phyloP scores from a whole-genome alignment of 306 rosid genomes.

The Astragalus membranaceus region DNA sequence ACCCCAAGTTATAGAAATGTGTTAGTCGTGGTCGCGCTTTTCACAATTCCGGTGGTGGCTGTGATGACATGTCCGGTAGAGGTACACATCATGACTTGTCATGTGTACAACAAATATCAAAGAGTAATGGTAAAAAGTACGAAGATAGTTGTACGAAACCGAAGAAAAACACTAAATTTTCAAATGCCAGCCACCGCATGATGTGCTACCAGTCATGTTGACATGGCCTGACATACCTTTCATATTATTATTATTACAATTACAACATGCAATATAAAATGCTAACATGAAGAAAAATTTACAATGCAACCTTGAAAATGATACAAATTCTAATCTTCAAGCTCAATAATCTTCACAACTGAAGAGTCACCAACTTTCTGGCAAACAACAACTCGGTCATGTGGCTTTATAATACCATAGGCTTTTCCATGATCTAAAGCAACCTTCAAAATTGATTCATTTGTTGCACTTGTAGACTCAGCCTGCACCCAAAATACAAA shows the following conservation, averaged over 20 bases:
- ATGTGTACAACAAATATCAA: too few relatives aligned
- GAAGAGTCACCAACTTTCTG: constrained; percentile 90
- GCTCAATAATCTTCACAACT: constrained; percentile 88
- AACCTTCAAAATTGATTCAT: constrained; percentile 81
- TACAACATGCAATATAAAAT: background rate
- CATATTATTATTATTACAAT: background rate
- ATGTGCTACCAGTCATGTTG: too few relatives aligned
- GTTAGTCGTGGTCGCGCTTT: too few relatives aligned
- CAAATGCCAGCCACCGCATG: too few relatives aligned
- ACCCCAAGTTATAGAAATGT: too few relatives aligned
- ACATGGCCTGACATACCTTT: background rate
- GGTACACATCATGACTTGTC: too few relatives aligned
- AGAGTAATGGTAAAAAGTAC: too few relatives aligned
- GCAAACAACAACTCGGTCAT: constrained; percentile 83
- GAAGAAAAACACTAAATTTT: too few relatives aligned
- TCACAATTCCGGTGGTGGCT: too few relatives aligned
- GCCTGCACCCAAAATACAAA: constrained; percentile 47
- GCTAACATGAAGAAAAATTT: background rate
- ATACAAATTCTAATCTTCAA: constrained; percentile 44
- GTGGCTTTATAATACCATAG: constrained; percentile 64
- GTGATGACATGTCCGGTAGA: too few relatives aligned
- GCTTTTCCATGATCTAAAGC: constrained; percentile 85
- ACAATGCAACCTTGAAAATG: background rate
- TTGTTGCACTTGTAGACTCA: constrained; percentile 63
- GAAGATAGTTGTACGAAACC: too few relatives aligned